Conservation (phyloP, 164 flowering plant species). For the Sextonia rubra region DNA sequence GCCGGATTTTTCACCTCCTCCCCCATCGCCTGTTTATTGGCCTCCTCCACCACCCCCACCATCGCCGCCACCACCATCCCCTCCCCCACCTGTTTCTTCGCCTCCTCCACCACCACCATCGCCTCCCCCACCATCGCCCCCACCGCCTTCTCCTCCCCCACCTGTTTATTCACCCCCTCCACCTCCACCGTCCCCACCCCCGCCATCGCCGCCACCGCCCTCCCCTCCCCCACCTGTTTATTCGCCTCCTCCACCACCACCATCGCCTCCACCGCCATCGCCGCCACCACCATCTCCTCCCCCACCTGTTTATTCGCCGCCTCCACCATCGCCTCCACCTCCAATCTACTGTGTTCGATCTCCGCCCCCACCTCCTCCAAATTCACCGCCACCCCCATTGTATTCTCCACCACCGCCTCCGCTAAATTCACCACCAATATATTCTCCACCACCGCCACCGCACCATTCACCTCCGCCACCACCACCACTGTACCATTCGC, state of each 20-base stretch:
- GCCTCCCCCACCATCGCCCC: constrained; percentile 27
- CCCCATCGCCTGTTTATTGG: constrained; percentile 29
- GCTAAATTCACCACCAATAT: constrained; percentile 20
- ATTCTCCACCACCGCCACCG: constrained; percentile 38
- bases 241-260: constrained; percentile 21
- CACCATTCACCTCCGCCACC: constrained; percentile 23
- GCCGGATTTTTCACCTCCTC: constrained; percentile 29
- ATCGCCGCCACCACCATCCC: constrained; percentile 42
- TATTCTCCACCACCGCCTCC: constrained; percentile 31
- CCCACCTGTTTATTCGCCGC: constrained; percentile 17
- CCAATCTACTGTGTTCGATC: constrained; percentile 20
- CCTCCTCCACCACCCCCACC: constrained; percentile 24
- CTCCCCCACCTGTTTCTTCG: constrained; percentile 27
- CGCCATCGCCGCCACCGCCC: constrained; percentile 26
- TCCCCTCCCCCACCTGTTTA: constrained; percentile 34
- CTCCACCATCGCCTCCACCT: constrained; percentile 30
- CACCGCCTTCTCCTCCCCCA: constrained; percentile 26
- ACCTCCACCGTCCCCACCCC: constrained; percentile 26
- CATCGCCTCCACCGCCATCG: constrained; percentile 25
- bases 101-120: constrained; percentile 39
- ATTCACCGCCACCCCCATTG: constrained; percentile 30
- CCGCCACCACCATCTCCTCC: constrained; percentile 15
- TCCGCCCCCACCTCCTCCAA: constrained; percentile 23
- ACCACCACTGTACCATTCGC: constrained; percentile 5
- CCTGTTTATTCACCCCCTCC: constrained; percentile 34